Evolutionary conservation across 2,329 filamentous ascomycete genomes (phyloP).

Genomic region (Fusarium sp.): DNA sequence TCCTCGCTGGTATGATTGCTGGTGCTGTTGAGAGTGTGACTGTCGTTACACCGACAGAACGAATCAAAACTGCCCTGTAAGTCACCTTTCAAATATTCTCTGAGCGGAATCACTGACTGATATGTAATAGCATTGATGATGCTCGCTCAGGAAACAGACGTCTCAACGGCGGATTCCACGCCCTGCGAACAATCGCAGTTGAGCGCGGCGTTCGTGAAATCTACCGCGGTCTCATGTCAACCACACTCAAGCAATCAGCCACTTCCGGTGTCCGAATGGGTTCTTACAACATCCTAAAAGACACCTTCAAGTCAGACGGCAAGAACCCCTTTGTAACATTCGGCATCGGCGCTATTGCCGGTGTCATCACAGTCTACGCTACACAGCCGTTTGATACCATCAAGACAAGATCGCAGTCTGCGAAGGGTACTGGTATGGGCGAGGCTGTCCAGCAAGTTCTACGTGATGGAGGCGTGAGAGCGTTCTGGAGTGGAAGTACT

Average conservation of each 20-base stretch:
- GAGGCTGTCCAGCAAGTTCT: slow-evolving; percentile 68
- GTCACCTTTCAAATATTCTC: slow-evolving; percentile 7
- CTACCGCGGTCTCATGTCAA: slow-evolving; percentile 58
- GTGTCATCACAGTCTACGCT: slow-evolving; percentile 68
- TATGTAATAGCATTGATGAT: slow-evolving; percentile 49
- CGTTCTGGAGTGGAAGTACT: slow-evolving; percentile 75
- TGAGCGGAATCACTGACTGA: background rate
- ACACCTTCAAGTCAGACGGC: slow-evolving; percentile 39
- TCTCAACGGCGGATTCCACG: slow-evolving; percentile 49
- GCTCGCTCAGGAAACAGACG: slow-evolving; percentile 46
- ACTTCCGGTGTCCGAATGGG: slow-evolving; percentile 62
- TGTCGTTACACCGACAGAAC: slow-evolving; percentile 76
- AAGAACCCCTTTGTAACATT: slow-evolving; percentile 61
- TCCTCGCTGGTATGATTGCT: slow-evolving; percentile 73
- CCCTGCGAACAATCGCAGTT: slow-evolving; percentile 49
- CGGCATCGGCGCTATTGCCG: slow-evolving; percentile 70
- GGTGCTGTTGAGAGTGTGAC: slow-evolving; percentile 71
- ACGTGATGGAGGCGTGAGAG: slow-evolving; percentile 67
- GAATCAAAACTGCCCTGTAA: slow-evolving; percentile 73
- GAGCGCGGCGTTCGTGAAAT: slow-evolving; percentile 57
- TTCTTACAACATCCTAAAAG: slow-evolving; percentile 60
- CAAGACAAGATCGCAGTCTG: slow-evolving; percentile 72
- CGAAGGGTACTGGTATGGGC: slow-evolving; percentile 65
- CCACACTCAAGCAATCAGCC: slow-evolving; percentile 61
- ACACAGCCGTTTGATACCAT: slow-evolving; percentile 73